These are phyloP conservation scores for Chalciporus sphaerocephalus DNA, from an alignment of 768 basidiomycete genomes.

Conservation along the genomic window DNA sequence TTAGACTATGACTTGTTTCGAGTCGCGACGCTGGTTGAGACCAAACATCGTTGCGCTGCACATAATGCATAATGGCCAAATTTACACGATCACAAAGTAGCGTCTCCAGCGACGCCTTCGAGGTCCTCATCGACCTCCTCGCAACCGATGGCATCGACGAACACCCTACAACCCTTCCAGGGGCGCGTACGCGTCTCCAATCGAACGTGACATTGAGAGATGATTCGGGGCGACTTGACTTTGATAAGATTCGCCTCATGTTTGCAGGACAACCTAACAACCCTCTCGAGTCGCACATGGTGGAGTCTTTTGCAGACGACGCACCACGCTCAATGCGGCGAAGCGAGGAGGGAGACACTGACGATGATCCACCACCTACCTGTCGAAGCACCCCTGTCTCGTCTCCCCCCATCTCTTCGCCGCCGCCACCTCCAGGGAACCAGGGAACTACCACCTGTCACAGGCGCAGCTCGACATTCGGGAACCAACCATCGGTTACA, in stretches of 20 bases:
- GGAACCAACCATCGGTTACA: constrained; percentile 13
- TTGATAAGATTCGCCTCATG: constrained; percentile 29
- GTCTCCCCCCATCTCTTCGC: constrained; percentile 14
- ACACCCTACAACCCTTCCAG: background rate
- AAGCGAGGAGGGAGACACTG: constrained; percentile 13
- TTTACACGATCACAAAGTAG: constrained; percentile 20
- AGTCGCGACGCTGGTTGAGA: too few species aligned
- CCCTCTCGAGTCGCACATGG: background rate
- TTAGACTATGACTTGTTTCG: too few species aligned
- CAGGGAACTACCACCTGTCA: constrained; percentile 6
- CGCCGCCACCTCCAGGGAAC: constrained; percentile 12
- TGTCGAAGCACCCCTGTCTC: constrained; percentile 1
- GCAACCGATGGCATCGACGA: constrained; percentile 25
- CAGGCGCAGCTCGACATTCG: constrained; percentile 24
- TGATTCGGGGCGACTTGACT: constrained; percentile 29
- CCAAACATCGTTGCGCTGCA: background rate
- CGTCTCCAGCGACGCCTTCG: constrained; percentile 22
- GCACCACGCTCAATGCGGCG: background rate
- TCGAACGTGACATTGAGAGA: constrained; percentile 19
- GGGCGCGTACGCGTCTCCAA: background rate
- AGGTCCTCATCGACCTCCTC: constrained; percentile 29
- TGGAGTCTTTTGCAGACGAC: background rate
- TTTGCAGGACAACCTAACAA: constrained; percentile 17
- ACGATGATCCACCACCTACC: constrained; percentile 13
- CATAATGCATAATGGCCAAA: constrained; percentile 16